Conservation (phyloP, 768 basidiomycete genomes). For the Xerocomellus amylosporus region DNA sequence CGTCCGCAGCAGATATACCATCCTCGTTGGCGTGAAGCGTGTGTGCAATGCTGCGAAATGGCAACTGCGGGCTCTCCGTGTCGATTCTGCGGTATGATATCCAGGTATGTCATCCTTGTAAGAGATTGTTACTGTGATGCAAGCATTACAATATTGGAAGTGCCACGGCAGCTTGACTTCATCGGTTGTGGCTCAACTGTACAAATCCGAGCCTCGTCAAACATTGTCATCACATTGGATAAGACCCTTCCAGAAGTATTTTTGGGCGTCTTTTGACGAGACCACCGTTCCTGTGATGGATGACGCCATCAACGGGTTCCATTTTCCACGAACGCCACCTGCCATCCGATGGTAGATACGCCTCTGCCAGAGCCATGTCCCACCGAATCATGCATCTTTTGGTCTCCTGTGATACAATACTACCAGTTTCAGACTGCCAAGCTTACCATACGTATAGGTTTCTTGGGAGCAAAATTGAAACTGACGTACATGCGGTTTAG, state of each 20-base stretch:
- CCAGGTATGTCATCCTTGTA: not conserved
- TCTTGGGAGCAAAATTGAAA: not conserved
- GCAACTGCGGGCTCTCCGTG: not conserved
- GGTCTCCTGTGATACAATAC: not conserved
- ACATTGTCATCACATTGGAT: not conserved
- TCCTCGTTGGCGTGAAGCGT: not conserved
- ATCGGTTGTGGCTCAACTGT: too few species aligned
- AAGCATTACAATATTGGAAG: not conserved
- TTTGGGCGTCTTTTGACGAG: not conserved
- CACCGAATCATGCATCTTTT: not conserved
- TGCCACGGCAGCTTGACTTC: not conserved
- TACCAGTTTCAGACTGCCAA: too few species aligned
- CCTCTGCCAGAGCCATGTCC: not conserved
- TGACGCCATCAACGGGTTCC: not conserved
- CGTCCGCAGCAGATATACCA: not conserved
- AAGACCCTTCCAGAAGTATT: not conserved
- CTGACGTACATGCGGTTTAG: too few species aligned
- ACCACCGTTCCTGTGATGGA: too few species aligned
- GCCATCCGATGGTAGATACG: not conserved
- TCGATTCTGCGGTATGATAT: too few species aligned
- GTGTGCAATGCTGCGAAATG: not conserved
- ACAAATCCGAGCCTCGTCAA: not conserved
- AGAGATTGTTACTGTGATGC: not conserved
- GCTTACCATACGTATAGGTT: not conserved
- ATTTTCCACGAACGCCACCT: not conserved